Evolutionary conservation across 345 rosid genomes (phyloP), one percentile per base, ranked within the genome.

Genomic region (Psidium guajava): DNA sequence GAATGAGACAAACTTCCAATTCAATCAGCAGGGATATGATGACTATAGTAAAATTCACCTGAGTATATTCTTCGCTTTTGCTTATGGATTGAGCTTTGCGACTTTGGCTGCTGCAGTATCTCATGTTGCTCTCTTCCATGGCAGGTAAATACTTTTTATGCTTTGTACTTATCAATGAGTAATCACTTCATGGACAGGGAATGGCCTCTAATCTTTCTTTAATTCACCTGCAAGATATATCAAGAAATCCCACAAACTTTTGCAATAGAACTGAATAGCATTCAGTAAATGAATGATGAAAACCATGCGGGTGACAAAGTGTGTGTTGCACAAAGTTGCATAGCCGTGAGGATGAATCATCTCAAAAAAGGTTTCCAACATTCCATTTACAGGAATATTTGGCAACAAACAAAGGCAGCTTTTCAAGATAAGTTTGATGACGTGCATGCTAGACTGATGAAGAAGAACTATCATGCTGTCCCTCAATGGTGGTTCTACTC

Each of bases 381-480:
- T n/a, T 28, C 54, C 40, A 24, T 28, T 27, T 84, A 85, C 88
- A 91, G 92, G 84, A 20, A 80, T 25, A 91, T 90, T 55, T 91
- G 92, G 93, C 82, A 83, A 55, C 91, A 91, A 84, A 80, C 92
- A n/a, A 86, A 83, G 82, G 86, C 87, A 40, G 54, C 93, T 51
- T 86, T 86, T 8, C 82, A 86, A 36, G 89, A 88, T 44, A 88
- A 91, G 55, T 90, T 86, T 13, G 85, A 85, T 11, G 95, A 95
- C 86, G 95, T 95, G 16, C 98, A 95, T 87, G 88, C 94, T 11
- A 93, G 94, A 90, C 50, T 92, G 88, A 93, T 93, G 96, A 95
- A 92, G 89, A 94, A 91, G 86, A 94, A 91, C 85, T 90, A 93
- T 59, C 86, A 89, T 6, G 84, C 59, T 55, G 93, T 91, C 6